A percentile compares a stretch with the other conserved stretches of the same genome.
Evolutionary conservation across 352 stramenopile genomes (phyloP).

Genomic region (Blastocystis sp.): DNA sequence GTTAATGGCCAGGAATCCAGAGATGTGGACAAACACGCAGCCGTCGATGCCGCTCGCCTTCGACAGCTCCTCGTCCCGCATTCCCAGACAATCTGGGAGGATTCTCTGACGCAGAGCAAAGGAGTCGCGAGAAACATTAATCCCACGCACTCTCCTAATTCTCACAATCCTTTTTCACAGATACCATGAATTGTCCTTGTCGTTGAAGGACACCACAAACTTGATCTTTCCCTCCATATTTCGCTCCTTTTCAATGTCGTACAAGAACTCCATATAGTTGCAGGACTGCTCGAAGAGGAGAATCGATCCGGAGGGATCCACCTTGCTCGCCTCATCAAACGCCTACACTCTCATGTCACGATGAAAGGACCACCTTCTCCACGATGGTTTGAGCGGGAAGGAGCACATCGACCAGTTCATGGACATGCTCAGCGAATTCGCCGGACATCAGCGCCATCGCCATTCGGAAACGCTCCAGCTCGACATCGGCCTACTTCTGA

Average conservation of each 20-base stretch:
- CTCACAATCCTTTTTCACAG: not conserved
- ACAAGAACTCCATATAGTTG: slow-evolving; percentile 15
- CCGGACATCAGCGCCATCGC: slow-evolving; percentile 36
- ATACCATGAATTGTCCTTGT: not conserved
- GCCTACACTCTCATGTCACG: slow-evolving; percentile 23
- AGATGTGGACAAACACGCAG: slow-evolving; percentile 62
- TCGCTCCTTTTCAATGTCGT: slow-evolving; percentile 32
- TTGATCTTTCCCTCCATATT: slow-evolving; percentile 24
- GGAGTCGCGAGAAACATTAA: not conserved
- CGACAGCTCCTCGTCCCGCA: slow-evolving; percentile 54
- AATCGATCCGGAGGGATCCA: slow-evolving; percentile 14
- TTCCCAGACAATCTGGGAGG: slow-evolving; percentile 12
- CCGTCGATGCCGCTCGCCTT: slow-evolving; percentile 49
- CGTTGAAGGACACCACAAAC: slow-evolving; percentile 30
- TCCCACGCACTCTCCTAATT: not conserved
- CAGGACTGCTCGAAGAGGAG: slow-evolving; percentile 5
- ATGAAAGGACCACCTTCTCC: slow-evolving; percentile 9
- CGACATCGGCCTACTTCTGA: not conserved
- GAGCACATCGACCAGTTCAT: slow-evolving; percentile 19
- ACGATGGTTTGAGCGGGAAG: slow-evolving; percentile 43
- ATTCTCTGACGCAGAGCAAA: slow-evolving; percentile 37
- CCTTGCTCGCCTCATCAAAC: not conserved
- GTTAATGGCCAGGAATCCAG: slow-evolving; percentile 59
- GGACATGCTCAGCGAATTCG: slow-evolving; percentile 22
- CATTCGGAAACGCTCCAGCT: slow-evolving; percentile 21